Base-by-base conservation (phyloP, 352 stramenopile species). In the Peronospora destructor region DNA sequence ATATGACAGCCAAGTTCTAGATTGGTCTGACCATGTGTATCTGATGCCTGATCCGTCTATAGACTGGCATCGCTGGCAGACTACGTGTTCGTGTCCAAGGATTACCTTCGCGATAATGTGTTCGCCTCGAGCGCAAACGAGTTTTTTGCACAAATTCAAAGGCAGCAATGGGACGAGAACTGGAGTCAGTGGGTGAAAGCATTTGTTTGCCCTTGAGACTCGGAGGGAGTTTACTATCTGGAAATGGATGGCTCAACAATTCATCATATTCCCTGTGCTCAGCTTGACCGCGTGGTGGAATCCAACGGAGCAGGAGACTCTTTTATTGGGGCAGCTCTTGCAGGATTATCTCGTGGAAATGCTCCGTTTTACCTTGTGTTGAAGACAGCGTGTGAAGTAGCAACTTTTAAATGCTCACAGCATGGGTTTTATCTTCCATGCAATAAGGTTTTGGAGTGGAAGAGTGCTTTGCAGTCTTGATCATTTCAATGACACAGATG, bases 251-350 rank as follows among this genome's bases (percentile, higher is more conserved):
- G 23, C 19, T 16, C n/a, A 40, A 45, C 21, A 19, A 37, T 49
- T 1, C 53, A 72, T 42, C 73, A 83, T 25, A 68, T 84, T 6
- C 25, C 53, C 4, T 59, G 76, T 39, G 37, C 55, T 30, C 35
- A 52, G 4, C 53, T 87, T 23, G 61, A 60, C 9, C 8, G 26
- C 13, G 61, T 84, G 1, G 54, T 87, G 21, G 76, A 89, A 53
- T 85, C 81, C 2, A 81, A 87, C 29, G 81, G 81, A 3, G 81
- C 81, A 3, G 81, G 81, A 4, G 77, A 91, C 45, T 61, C 77
- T 16, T 87, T 89, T 40, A 85, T 91, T 44, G 81, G 76, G 0
- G 72, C 77, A 12, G 58, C 63, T 9, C 55, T 91, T 33, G 77
- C 81, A 0, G 68, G 62, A 1, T 61, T 88, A 30, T 64, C 66